Evolutionary conservation across 2,329 filamentous ascomycete genomes (phyloP), one percentile per base, ranked within the genome.

Genomic region (Annulohypoxylon truncatum): DNA sequence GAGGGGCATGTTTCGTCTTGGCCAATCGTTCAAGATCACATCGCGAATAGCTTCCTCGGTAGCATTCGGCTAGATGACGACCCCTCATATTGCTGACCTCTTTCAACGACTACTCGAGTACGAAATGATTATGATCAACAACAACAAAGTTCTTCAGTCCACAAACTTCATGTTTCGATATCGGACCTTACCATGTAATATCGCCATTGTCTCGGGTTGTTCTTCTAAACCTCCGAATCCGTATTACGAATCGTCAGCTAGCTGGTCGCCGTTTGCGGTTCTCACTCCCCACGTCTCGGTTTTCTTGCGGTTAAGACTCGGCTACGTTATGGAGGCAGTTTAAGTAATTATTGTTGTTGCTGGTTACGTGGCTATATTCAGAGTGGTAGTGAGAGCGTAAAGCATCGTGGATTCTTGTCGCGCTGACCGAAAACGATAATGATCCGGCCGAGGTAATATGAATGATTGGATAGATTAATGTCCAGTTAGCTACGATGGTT

Each of bases 161-260:
- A 18, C 13, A 10, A 52, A 35, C 1, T 20, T 20, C 8, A 50
- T 22, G 12, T 54, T 6, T 10, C 38, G 46, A 13, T 47, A 65
- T 24, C 33, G 40, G n/a, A 58, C n/a, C 18, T 12, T 28, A 15
- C 42, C 52, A 29, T 47, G 56, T 3, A 38, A 24, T 18, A n/a
- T 48, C 56, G 56, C 57, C 20, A 47, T 61, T 52, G 28, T n/a
- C 48, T 65, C 58, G 56, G 57, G 22, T 1, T 67, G 22, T 10
- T 35, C 38, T 44, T 63, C 61, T n/a, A 46, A 29, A 22, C 48
- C 53, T 9, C 55, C 60, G 33, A 68, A 24, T n/a, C 10, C 22
- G 29, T 50, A 53, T 12, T 46, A 35, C 35, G 55, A 51, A n/a
- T 59, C 20, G 2, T 18, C 24, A 22, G 35, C 9, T 5, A 13